Conservation (phyloP, 768 basidiomycete species). For the Macrolepiota albuminosa region DNA sequence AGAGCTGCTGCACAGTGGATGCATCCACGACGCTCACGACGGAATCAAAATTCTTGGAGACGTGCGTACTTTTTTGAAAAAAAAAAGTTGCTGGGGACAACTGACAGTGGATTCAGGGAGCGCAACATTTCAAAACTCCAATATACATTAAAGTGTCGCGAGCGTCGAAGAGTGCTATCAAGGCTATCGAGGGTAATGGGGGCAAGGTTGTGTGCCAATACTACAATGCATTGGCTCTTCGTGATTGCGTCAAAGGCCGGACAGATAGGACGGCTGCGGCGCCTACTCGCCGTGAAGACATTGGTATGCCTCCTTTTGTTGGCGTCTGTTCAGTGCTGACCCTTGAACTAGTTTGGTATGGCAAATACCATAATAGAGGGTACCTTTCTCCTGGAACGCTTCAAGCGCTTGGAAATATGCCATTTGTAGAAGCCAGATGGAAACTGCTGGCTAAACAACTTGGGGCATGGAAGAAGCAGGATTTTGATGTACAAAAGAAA, state of each 20-base stretch:
- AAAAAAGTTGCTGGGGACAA: neutral
- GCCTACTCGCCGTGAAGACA: slow-evolving; percentile 83
- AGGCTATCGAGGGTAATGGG: slow-evolving; percentile 75
- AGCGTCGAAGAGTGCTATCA: slow-evolving; percentile 82
- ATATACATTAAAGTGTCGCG: slow-evolving; percentile 81
- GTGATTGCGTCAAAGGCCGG: slow-evolving; percentile 70
- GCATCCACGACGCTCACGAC: slow-evolving; percentile 83
- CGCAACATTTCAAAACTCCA: slow-evolving; percentile 57
- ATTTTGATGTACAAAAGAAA: slow-evolving; percentile 37
- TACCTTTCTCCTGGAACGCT: slow-evolving; percentile 64
- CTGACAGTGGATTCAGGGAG: slow-evolving; percentile 41
- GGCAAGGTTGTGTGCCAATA: slow-evolving; percentile 88
- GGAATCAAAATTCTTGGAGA: slow-evolving; percentile 90
- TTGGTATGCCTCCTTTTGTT: slow-evolving; percentile 46
- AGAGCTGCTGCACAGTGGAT: slow-evolving; percentile 80
- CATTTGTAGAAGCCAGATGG: slow-evolving; percentile 70
- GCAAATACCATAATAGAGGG: slow-evolving; percentile 66
- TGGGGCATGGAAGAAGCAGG: slow-evolving; percentile 47
- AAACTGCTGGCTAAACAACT: slow-evolving; percentile 58
- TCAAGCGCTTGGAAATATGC: slow-evolving; percentile 42
- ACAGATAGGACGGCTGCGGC: slow-evolving; percentile 70
- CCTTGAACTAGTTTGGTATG: slow-evolving; percentile 64
- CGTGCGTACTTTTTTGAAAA: slow-evolving; percentile 40
- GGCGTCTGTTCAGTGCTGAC: neutral
- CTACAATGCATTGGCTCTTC: slow-evolving; percentile 82